Base-by-base conservation (phyloP, 1,284 basidiomycete species). In the Puccinia horiana region DNA sequence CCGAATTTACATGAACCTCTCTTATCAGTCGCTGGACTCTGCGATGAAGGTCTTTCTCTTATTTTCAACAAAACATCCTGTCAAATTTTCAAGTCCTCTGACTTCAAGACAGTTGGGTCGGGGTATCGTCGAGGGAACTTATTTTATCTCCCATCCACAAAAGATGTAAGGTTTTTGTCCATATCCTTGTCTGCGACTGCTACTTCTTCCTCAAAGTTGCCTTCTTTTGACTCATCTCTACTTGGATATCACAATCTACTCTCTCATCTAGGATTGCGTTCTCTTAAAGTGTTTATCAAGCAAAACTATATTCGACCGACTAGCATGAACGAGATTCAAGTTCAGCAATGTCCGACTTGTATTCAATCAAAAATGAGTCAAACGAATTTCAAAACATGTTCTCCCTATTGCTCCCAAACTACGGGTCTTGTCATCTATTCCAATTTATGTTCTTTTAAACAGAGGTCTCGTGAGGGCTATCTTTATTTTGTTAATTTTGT, bases 341-440 rank as follows among this genome's bases (percentile, higher is more conserved):
- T 76, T 37, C 74, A 76, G 40, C n/a, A 20, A 26, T 76, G 74
- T 40, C 26, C 52, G 3, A 35, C 37, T 4, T 76, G 74, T 40
- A 35, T 76, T 14, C 47, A 76, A 35, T 58, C 54, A 1, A 76
- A 76, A 54, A 76, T 76, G 74, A 16, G 6, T 18, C 74, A 26
- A 4, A 32, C 9, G n/a, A 12, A n/a, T 3, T 76, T 76, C 32
- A 56, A 54, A 16, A 58, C 74, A 2, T 54, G 32, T 4, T 4
- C 26, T 0, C 5, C 12, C 0, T 37, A 76, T 16, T 26, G 35
- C 0, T 52, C 74, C 18, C 5, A 1, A 0, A 14, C 32, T 4
- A 20, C n/a, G 20, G 74, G 74, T 0, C 35, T 56, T 9, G 11
- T 76, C 0, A 76, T 76, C 23, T 52, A 76, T 23, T 76, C n/a